Conservation (phyloP, 768 basidiomycete genomes). For the Trametes sanguinea region DNA sequence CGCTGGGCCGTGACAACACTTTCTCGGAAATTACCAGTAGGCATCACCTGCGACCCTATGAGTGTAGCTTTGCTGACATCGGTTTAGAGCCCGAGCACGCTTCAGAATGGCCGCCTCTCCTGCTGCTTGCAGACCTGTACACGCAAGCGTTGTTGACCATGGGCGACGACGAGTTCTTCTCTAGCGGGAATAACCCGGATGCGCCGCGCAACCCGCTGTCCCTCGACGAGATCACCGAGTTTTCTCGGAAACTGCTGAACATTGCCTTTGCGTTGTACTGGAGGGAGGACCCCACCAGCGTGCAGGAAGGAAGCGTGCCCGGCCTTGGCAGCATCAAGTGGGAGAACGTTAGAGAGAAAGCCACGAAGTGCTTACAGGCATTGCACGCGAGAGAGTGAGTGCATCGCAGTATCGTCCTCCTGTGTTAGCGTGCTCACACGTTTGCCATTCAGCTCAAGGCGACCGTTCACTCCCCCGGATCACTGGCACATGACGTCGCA, state of each 20-base stretch:
- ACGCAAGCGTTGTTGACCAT: conserved; percentile 84
- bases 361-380: conserved; percentile 76
- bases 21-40: conserved; percentile 41
- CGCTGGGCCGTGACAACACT: conserved; percentile 61
- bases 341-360: conserved; percentile 72
- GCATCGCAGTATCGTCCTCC: too few species aligned
- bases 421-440: not conserved
- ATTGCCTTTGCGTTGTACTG: conserved; percentile 81
- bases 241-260: conserved; percentile 80
- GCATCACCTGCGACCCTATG: conserved; percentile 17
- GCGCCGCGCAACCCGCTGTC: conserved; percentile 71
- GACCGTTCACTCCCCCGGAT: conserved; percentile 76
- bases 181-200: conserved; percentile 35
- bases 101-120: conserved; percentile 62
- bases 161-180: conserved; percentile 97
- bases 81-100: conserved; percentile 46
- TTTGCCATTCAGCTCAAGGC: conserved; percentile 61
- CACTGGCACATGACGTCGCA: conserved; percentile 79
- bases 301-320: conserved; percentile 43
- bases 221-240: conserved; percentile 75
- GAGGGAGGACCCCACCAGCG: conserved; percentile 51
- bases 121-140: conserved; percentile 83
- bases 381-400: conserved; percentile 90
- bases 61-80: not conserved
- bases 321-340: conserved; percentile 48